These are phyloP conservation scores for Candida ulmi DNA, from an alignment of 805 yeast species.

Conservation along the genomic window DNA sequence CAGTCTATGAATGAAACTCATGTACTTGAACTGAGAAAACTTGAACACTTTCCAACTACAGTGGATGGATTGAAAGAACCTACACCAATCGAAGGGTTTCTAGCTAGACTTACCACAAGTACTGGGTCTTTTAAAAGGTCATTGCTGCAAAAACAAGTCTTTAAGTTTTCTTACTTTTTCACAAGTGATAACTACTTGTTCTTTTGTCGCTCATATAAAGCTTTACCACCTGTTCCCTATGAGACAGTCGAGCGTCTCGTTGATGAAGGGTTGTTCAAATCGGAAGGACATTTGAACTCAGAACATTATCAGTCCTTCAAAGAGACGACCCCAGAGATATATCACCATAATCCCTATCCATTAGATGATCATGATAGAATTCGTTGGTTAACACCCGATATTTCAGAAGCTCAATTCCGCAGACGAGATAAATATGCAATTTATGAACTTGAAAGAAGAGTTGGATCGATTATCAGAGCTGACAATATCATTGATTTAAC, in stretches of 20 bases:
- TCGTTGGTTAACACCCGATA: conserved; percentile 49
- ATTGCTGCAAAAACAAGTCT: conserved; percentile 34
- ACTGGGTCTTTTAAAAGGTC: conserved; percentile 34
- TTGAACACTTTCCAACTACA: conserved; percentile 34
- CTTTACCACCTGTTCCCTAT: conserved; percentile 56
- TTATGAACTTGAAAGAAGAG: conserved; percentile 60
- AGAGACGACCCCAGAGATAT: conserved; percentile 29
- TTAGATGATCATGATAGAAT: conserved; percentile 47
- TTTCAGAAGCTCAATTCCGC: conserved; percentile 35
- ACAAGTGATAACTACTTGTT: conserved; percentile 59
- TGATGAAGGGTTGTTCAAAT: conserved; percentile 24
- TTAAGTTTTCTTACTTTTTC: conserved; percentile 56
- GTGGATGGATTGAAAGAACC: conserved; percentile 45
- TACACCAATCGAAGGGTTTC: conserved; percentile 74
- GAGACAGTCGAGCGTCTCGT: conserved; percentile 4
- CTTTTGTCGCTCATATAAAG: conserved; percentile 47
- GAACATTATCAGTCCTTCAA: conserved; percentile 18
- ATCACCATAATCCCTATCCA: conserved; percentile 49
- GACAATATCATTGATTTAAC: conserved; percentile 58
- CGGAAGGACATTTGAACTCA: too few species aligned
- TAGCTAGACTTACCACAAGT: conserved; percentile 49
- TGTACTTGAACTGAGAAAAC: conserved; percentile 55
- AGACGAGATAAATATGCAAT: conserved; percentile 51
- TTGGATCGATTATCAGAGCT: conserved; percentile 49
- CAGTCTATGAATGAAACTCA: conserved; percentile 41